Base-by-base conservation (phyloP, 768 basidiomycete species). In the Macrolepiota dolichaula region DNA sequence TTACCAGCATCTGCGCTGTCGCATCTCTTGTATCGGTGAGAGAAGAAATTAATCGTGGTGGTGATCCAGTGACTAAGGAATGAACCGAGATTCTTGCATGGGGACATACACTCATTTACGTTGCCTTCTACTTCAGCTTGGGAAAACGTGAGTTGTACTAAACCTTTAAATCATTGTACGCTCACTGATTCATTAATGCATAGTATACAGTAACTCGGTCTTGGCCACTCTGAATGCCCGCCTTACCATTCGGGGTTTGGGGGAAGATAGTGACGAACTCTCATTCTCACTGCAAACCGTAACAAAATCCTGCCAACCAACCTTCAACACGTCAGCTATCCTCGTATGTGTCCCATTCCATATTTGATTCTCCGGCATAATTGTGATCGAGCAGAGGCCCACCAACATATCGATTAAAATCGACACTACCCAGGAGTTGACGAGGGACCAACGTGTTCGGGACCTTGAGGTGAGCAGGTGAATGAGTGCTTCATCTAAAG, bases 381-480 rank as follows among this genome's bases (percentile, higher is more conserved):
- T 25, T 15, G 44, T 38, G 15, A 19, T 35, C 40, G 64, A 52
- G 66, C 42, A 81, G 77, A 73, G 70, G 64, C 77, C 78, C 49
- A 78, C 79, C 53, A 81, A 81, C 63, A 83, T 87, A 64, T 83
- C 85, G 36, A 86, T 88, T 73, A 84, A 85, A 72, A 83, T 87
- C 59, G 83, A 87, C 67, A 86, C 85, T 7, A 85, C 77, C 42
- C 77, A 83, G 29, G 85, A 86, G 59, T 77, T 74, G 51, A 68
- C 73, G 51, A 76, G 71, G 36, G 84, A 85, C 54, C 71, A 67
- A 54, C 64, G 64, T 58, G 53, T 62, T 29, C 64, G 62, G 59
- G 69, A 70, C 49, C 69, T 68, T 50, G 69, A 69, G 65, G 73
- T 72, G 51, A 65, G 67, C 55, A 57, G 40, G 46, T 53, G 51